Percentiles rank a stretch among this genome's conserved stretches.
phyloP scores from a whole-genome alignment of 331 rosid species.

The Quercus tomentella region DNA sequence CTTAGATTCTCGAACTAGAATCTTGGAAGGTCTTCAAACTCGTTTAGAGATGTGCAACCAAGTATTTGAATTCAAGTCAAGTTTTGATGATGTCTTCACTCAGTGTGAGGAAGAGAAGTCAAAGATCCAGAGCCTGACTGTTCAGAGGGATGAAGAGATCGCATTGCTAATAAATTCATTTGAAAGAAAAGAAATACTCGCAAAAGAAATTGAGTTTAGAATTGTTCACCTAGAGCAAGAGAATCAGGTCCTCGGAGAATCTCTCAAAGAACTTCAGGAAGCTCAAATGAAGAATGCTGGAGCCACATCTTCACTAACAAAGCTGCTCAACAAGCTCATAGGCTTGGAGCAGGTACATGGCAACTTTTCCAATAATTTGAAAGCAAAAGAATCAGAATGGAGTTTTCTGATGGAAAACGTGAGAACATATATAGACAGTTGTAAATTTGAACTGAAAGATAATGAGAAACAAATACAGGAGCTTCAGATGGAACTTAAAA shows the following conservation, averaged over 20 bases:
- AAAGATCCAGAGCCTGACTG: constrained; percentile 31
- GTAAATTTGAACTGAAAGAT: constrained; percentile 23
- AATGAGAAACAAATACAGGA: constrained; percentile 43
- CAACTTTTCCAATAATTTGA: constrained; percentile 36
- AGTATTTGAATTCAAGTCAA: constrained; percentile 42
- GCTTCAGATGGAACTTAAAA: constrained; percentile 49
- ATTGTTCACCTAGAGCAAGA: constrained; percentile 52
- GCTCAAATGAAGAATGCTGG: constrained; percentile 54
- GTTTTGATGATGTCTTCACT: constrained; percentile 36
- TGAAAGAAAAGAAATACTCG: constrained; percentile 37
- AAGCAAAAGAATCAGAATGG: constrained; percentile 59
- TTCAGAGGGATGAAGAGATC: constrained; percentile 54
- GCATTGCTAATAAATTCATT: constrained; percentile 39
- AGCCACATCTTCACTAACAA: constrained; percentile 25
- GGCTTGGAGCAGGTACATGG: constrained; percentile 52
- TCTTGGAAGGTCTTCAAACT: constrained; percentile 44
- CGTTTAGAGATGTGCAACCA: constrained; percentile 68
- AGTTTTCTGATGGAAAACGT: constrained; percentile 30
- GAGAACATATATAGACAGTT: constrained; percentile 30
- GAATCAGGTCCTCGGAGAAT: constrained; percentile 44
- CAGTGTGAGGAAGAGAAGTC: constrained; percentile 50
- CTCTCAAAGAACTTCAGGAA: constrained; percentile 54
- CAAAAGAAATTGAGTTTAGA: constrained; percentile 41
- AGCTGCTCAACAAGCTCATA: constrained; percentile 53
- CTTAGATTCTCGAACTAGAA: constrained; percentile 59